Base-by-base conservation (phyloP, 2,329 filamentous ascomycete species). In the Fusarium proliferatum region DNA sequence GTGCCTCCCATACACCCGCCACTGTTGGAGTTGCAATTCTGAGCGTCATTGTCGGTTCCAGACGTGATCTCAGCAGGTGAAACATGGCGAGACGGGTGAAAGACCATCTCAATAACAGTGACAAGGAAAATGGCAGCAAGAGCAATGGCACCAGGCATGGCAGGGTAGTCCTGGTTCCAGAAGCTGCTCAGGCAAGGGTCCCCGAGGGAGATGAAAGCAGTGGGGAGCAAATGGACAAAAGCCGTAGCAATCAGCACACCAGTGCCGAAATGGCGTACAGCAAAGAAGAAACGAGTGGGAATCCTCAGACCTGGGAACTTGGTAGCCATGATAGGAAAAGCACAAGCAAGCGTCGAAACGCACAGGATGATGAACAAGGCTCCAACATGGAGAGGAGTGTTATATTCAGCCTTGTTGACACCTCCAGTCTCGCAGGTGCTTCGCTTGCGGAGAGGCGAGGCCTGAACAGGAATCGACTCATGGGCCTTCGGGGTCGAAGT, bases 71-170 rank as follows among this genome's bases (percentile, higher is more conserved):
- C 58, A 23, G 71, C 64, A 5, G 79, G 71, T 1, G 74, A 72
- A 17, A 79, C 67, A 57, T 80, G 81, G 21, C 83, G 80, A 21
- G 81, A 81, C 1, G 85, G 85, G 45, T 85, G 84, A 64, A 91
- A 88, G 33, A 88, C 83, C 88, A 91, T 97, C 81, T 98, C 95
- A 68, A 98, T 88, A 16, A 91, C 87, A 15, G 96, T 93, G 11
- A 97, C 94, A 15, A 93, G 86, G 76, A 97, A 88, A 42, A 94
- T 93, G 34, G 92, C 91, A 16, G 90, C 85, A 89, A 97, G 94
- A 55, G 94, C 91, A 65, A 97, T 91, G 58, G 95, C 88, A 8
- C 94, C 94, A 2, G 94, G 91, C 84, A 96, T 93, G 28, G 94
- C 92, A 60, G 88, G 89, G 82, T 96, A 97, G 34, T 89, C 88